phyloP scores from a whole-genome alignment of 2,329 filamentous ascomycete species.

The Pleurostoma richardsiae region DNA sequence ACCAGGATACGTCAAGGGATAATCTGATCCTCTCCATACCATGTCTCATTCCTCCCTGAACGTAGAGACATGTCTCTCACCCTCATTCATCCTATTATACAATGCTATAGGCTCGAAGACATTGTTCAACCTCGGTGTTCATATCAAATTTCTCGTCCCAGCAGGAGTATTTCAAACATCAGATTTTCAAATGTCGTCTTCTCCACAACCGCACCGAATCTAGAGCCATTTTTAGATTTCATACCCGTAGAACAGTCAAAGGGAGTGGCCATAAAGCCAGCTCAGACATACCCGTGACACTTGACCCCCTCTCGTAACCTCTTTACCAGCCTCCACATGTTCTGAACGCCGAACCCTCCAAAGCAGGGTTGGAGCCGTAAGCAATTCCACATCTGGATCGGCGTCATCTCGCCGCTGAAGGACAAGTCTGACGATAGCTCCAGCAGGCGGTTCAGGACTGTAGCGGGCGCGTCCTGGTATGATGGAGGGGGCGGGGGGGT shows the following conservation, averaged over 20 bases:
- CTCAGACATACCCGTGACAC: conserved; percentile 28
- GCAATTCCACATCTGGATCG: conserved; percentile 30
- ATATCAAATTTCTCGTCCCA: too few relatives aligned
- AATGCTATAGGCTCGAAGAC: too few relatives aligned
- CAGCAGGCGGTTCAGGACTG: conserved; percentile 16
- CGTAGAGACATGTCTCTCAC: too few relatives aligned
- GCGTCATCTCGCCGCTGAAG: conserved; percentile 29
- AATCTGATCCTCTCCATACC: too few relatives aligned
- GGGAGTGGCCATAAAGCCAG: neutral
- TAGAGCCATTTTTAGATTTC: neutral
- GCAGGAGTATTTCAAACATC: neutral
- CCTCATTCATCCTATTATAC: too few relatives aligned
- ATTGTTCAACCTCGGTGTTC: too few relatives aligned
- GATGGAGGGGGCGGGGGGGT: neutral
- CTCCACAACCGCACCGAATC: conserved; percentile 4
- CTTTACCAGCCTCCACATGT: conserved; percentile 18
- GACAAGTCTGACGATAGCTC: conserved; percentile 15
- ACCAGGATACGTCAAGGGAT: too few relatives aligned
- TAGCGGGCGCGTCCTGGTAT: conserved; percentile 8
- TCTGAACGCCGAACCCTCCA: conserved; percentile 17
- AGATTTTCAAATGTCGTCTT: conserved; percentile 1
- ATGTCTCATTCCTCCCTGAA: too few relatives aligned
- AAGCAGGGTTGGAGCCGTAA: conserved; percentile 26
- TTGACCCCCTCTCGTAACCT: conserved; percentile 22
- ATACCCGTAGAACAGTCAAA: neutral